Conservation (phyloP, 2,329 filamentous ascomycete species). For the Penicillium sp. region DNA sequence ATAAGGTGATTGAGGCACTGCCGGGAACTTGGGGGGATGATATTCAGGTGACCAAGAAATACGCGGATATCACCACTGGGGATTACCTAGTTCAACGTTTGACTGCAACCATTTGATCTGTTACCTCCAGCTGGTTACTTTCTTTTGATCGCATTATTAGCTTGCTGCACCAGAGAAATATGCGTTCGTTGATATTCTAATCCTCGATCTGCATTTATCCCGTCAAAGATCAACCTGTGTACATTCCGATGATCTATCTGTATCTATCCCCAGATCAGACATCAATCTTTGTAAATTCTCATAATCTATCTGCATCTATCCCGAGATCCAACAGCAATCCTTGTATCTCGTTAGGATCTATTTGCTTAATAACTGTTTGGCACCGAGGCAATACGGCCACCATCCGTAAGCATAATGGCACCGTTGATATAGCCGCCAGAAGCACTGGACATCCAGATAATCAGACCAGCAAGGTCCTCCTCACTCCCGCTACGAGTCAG, state of each 20-base stretch:
- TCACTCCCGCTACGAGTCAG: conserved; percentile 57
- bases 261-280: not conserved
- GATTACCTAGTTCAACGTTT: conserved; percentile 76
- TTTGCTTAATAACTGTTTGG: conserved; percentile 49
- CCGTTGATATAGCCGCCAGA: conserved; percentile 65
- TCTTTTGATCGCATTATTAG: not conserved
- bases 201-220: too few species aligned
- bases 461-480: conserved; percentile 59
- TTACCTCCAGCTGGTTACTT: not conserved
- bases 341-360: not conserved
- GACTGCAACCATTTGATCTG: conserved; percentile 59
- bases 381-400: conserved; percentile 55
- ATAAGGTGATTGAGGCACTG: conserved; percentile 69
- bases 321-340: not conserved
- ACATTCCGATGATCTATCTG: not conserved
- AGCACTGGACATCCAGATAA: conserved; percentile 60
- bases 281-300: not conserved
- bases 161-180: not conserved
- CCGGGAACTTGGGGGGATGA: conserved; percentile 65
- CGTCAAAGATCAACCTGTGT: too few species aligned
- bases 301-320: not conserved
- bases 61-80: conserved; percentile 68
- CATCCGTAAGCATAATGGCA: conserved; percentile 57
- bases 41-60: conserved; percentile 65
- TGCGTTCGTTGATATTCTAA: not conserved